phyloP scores from a whole-genome alignment of 305 asterid species.

The Solanum hybrid region DNA sequence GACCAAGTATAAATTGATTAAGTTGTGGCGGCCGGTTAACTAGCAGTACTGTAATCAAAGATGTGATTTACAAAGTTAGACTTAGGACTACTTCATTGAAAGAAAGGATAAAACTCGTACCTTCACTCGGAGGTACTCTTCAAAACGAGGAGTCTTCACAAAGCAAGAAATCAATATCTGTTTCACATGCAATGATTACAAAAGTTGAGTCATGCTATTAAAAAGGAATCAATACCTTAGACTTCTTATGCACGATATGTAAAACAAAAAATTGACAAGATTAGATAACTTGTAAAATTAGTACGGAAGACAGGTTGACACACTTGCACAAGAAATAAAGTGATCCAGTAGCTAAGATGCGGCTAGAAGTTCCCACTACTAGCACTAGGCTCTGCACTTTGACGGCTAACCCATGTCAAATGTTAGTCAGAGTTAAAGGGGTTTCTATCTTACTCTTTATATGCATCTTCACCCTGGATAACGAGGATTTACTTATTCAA shows the following conservation, averaged over 20 bases:
- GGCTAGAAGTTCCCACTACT: background rate
- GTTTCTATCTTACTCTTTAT: background rate
- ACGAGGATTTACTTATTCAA: background rate
- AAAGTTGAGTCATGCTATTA: constrained; percentile 1
- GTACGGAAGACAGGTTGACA: background rate
- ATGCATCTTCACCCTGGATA: background rate
- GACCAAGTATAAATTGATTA: background rate
- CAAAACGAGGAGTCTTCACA: constrained; percentile 92
- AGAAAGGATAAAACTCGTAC: constrained; percentile 26
- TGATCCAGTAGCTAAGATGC: background rate
- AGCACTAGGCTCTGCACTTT: background rate
- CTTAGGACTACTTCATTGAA: background rate
- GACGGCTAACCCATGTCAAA: background rate
- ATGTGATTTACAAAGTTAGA: background rate
- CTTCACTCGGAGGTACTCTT: constrained; percentile 91
- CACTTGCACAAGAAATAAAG: background rate
- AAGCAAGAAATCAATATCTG: constrained; percentile 95
- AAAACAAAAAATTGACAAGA: background rate
- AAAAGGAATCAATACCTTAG: background rate
- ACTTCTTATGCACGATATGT: background rate
- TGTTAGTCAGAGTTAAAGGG: background rate
- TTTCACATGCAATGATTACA: constrained; percentile 1
- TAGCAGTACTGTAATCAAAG: background rate
- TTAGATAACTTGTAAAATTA: background rate
- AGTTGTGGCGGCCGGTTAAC: background rate